Percentiles rank a stretch among this genome's conserved stretches.
Evolutionary conservation across 176 grass and related monocot genomes (phyloP).

Genomic region (Oryza longistaminata): DNA sequence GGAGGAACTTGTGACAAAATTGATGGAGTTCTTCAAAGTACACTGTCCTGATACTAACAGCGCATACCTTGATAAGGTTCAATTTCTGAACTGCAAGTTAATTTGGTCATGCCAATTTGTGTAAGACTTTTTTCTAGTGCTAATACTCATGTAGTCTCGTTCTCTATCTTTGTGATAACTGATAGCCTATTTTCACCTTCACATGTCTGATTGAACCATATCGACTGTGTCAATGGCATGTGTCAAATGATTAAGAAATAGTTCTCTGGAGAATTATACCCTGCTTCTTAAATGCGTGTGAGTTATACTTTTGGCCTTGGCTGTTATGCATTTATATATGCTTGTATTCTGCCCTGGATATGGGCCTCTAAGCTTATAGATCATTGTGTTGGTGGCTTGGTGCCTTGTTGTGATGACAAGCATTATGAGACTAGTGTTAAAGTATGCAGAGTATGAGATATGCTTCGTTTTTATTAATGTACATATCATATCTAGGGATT

Average conservation of each 20-base stretch:
- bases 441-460: not conserved
- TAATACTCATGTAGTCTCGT: not conserved
- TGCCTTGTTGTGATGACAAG: not conserved
- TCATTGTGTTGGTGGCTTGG: not conserved
- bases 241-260: not conserved
- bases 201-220: not conserved
- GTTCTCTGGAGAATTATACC: not conserved
- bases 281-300: not conserved
- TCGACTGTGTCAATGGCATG: not conserved
- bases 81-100: constrained; percentile 18
- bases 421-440: not conserved
- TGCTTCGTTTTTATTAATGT: not conserved
- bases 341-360: not conserved
- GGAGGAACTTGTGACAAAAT: constrained; percentile 40
- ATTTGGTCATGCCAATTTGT: constrained; percentile 4
- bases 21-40: constrained; percentile 46
- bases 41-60: constrained; percentile 9
- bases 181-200: not conserved
- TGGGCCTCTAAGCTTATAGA: not conserved
- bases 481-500: not conserved
- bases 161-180: not conserved
- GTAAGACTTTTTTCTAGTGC: not conserved
- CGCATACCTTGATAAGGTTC: constrained; percentile 43
- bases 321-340: not conserved
- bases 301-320: not conserved